Evolutionary conservation across 2,329 filamentous ascomycete species (phyloP).

Genomic region (Xylaria sp.): DNA sequence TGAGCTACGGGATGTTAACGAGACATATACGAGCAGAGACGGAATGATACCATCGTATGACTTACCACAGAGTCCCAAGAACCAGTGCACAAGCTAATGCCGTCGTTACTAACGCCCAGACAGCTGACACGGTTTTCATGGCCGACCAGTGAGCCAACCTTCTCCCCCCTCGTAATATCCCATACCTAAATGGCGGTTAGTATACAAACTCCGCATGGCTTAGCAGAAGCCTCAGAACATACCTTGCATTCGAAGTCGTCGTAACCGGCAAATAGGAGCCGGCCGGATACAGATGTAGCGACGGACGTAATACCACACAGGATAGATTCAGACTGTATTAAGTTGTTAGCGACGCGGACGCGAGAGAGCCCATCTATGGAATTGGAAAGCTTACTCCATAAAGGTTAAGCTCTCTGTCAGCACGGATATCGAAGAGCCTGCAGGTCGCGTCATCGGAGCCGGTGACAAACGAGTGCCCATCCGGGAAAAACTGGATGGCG

Average conservation of each 20-base stretch:
- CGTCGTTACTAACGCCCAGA: constrained; percentile 97
- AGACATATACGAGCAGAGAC: constrained; percentile 53
- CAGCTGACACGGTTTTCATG: constrained; percentile 99
- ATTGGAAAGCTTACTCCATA: constrained; percentile 67
- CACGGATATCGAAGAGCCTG: constrained; percentile 96
- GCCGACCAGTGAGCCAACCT: constrained; percentile 94
- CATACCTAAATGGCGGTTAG: constrained; percentile 75
- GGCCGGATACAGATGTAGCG: constrained; percentile 95
- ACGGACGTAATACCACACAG: constrained; percentile 98
- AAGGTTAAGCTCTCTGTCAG: constrained; percentile 81
- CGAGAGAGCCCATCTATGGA: background rate
- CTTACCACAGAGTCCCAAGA: constrained; percentile 99
- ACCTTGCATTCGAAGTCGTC: constrained; percentile 99
- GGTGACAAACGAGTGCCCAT: constrained; percentile 97
- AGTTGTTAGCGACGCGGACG: constrained; percentile 38
- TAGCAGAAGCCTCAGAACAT: constrained; percentile 49
- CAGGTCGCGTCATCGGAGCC: constrained; percentile 98
- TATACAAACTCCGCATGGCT: constrained; percentile 18
- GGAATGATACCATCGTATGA: constrained; percentile 42
- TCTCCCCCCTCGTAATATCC: constrained; percentile 96
- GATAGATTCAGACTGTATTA: constrained; percentile 87
- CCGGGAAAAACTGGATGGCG: constrained; percentile 99
- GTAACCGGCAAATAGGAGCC: constrained; percentile 95
- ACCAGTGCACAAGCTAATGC: constrained; percentile 98
- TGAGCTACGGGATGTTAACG: constrained; percentile 69